A percentile compares a stretch with the other conserved stretches of the same genome.
Evolutionary conservation across 257 asterid genomes (phyloP).

Genomic region (Capsicum pubescens): DNA sequence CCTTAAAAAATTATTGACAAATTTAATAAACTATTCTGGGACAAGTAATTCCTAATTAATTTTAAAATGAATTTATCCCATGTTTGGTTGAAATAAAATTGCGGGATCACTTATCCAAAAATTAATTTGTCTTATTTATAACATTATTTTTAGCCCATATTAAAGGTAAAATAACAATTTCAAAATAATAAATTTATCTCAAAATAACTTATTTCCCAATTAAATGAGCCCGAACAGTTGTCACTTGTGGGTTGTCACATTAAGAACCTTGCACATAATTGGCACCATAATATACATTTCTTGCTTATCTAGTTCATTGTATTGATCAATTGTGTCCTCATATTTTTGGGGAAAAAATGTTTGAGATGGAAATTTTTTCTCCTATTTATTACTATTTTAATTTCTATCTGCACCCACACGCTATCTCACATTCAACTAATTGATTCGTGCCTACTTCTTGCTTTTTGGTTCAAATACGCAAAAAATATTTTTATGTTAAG

Average conservation of each 20-base stretch:
- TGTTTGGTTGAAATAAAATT: no score
- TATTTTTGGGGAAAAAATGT: neutral
- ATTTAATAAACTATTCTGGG: neutral
- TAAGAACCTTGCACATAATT: neutral
- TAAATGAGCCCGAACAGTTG: neutral
- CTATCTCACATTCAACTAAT: neutral
- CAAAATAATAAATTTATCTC: no score
- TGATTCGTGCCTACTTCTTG: neutral
- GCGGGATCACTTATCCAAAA: no score
- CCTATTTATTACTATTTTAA: neutral
- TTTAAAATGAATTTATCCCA: no score
- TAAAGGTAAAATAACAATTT: no score
- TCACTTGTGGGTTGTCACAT: neutral
- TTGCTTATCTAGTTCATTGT: neutral
- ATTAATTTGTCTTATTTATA: no score
- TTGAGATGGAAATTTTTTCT: neutral
- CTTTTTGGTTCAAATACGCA: neutral
- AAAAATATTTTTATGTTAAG: neutral
- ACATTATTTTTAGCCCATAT: no score
- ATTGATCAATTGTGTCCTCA: neutral
- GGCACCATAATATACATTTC: constrained; percentile 4
- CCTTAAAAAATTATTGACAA: no score
- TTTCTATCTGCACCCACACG: neutral
- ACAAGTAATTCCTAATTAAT: no score
- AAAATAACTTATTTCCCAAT: no score